phyloP scores from a whole-genome alignment of 1,284 basidiomycete species.

The Ganoderma leucocontextum region DNA sequence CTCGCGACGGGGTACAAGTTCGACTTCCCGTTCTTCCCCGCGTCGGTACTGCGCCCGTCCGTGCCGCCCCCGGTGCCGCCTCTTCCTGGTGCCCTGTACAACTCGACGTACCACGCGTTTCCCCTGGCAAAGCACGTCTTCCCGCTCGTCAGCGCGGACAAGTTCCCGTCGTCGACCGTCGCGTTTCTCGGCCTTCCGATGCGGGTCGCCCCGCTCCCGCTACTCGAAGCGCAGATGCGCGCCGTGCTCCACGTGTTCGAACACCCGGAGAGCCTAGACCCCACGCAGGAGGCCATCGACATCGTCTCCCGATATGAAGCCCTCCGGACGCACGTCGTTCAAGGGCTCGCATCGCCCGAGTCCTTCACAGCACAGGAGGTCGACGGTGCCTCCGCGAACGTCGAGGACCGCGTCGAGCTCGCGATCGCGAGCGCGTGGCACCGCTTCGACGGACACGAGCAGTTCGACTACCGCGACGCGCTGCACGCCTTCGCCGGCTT shows the following conservation, averaged over 20 bases:
- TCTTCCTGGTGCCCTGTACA: slow-evolving; percentile 58
- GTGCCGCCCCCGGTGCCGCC: slow-evolving; percentile 53
- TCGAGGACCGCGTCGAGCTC: slow-evolving; percentile 29
- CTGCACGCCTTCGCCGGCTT: slow-evolving; percentile 56
- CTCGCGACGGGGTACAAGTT: slow-evolving; percentile 79
- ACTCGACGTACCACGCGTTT: slow-evolving; percentile 70
- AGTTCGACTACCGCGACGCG: slow-evolving; percentile 74
- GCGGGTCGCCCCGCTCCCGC: slow-evolving; percentile 67
- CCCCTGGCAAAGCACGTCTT: slow-evolving; percentile 66
- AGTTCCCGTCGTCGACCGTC: slow-evolving; percentile 59
- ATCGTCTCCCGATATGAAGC: slow-evolving; percentile 57
- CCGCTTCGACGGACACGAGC: slow-evolving; percentile 56
- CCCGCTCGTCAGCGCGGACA: slow-evolving; percentile 49
- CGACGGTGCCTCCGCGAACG: not conserved
- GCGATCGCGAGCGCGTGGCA: slow-evolving; percentile 65
- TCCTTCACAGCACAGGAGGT: not conserved
- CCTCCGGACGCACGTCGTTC: slow-evolving; percentile 40
- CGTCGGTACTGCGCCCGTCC: slow-evolving; percentile 42
- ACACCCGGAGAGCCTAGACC: slow-evolving; percentile 57
- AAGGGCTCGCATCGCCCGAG: not conserved
- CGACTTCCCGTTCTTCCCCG: slow-evolving; percentile 66
- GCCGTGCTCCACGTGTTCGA: slow-evolving; percentile 62
- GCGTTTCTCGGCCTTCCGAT: slow-evolving; percentile 71
- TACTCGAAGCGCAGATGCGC: slow-evolving; percentile 73
- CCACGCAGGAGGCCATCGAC: slow-evolving; percentile 53